phyloP scores from a whole-genome alignment of 2,329 filamentous ascomycete species.

The Calonectria montana region DNA sequence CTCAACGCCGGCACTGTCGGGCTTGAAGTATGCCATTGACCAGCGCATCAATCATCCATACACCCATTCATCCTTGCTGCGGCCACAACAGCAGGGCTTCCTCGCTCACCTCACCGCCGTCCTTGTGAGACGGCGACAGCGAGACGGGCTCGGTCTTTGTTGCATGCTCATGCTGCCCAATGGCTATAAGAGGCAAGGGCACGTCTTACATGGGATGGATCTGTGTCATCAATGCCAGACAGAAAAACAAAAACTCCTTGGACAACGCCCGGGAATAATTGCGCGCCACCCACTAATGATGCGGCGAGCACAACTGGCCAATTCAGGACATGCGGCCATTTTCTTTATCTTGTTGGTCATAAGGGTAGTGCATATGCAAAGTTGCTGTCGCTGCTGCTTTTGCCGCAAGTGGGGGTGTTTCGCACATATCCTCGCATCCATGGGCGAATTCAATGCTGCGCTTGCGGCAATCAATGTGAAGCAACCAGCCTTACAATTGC shows the following conservation, averaged over 20 bases:
- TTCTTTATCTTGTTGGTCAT: not conserved
- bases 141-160: slow-evolving; percentile 1
- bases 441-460: not conserved
- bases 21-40: slow-evolving; percentile 18
- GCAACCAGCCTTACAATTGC: not conserved
- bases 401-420: slow-evolving; percentile 15
- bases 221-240: not conserved
- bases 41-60: slow-evolving; percentile 19
- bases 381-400: slow-evolving; percentile 6
- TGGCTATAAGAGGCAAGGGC: not conserved
- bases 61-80: slow-evolving; percentile 17
- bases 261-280: not conserved
- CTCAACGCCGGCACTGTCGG: slow-evolving; percentile 20
- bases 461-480: not conserved
- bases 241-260: not conserved
- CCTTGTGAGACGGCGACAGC: slow-evolving; percentile 10
- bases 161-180: slow-evolving; percentile 8
- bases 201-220: slow-evolving; percentile 8
- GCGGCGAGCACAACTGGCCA: not conserved
- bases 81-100: slow-evolving; percentile 2
- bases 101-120: slow-evolving; percentile 21
- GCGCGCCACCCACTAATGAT: not conserved
- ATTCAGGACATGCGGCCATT: slow-evolving; percentile 15
- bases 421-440: slow-evolving; percentile 9
- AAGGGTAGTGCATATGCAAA: slow-evolving; percentile 13